Evolutionary conservation across 331 rosid species (phyloP).

Genomic region (Rosa hybrid): DNA sequence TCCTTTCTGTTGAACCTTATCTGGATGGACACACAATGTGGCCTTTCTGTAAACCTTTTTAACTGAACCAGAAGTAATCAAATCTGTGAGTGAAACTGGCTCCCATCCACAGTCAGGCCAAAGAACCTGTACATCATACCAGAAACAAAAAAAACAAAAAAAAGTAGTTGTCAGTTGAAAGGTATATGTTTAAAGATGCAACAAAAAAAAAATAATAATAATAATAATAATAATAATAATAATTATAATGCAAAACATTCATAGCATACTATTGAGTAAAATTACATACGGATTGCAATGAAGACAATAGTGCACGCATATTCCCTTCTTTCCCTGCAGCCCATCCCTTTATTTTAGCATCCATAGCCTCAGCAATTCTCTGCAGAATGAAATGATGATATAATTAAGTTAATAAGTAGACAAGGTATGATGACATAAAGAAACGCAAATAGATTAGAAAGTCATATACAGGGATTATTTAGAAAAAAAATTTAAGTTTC

Average conservation of each 20-base stretch:
- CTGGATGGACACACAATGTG: slow-evolving; percentile 80
- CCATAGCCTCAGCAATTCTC: slow-evolving; percentile 68
- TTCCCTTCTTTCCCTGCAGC: slow-evolving; percentile 92
- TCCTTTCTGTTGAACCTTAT: slow-evolving; percentile 96
- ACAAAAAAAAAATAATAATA: no score
- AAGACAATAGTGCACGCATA: slow-evolving; percentile 81
- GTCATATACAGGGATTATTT: not conserved
- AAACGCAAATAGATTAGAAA: not conserved
- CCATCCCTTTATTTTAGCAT: slow-evolving; percentile 75
- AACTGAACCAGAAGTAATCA: slow-evolving; percentile 77
- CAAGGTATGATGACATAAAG: not conserved
- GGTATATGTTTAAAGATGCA: not conserved
- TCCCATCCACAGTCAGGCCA: slow-evolving; percentile 90
- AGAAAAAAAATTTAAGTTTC: not conserved
- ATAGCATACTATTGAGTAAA: no score
- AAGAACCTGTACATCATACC: slow-evolving; percentile 65
- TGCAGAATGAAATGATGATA: slow-evolving; percentile 37
- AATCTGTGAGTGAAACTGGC: slow-evolving; percentile 73
- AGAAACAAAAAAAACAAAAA: slow-evolving; percentile 4
- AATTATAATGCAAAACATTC: no score
- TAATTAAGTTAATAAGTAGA: slow-evolving; percentile 11
- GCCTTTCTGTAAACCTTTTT: slow-evolving; percentile 86
- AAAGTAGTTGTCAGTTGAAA: not conserved
- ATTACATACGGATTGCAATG: slow-evolving; percentile 58
- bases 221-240: no score